A percentile compares a stretch with the other conserved stretches of the same genome.
Conservation (phyloP, 495 filamentous ascomycete species). For the Hypoxylon cercidicola region DNA sequence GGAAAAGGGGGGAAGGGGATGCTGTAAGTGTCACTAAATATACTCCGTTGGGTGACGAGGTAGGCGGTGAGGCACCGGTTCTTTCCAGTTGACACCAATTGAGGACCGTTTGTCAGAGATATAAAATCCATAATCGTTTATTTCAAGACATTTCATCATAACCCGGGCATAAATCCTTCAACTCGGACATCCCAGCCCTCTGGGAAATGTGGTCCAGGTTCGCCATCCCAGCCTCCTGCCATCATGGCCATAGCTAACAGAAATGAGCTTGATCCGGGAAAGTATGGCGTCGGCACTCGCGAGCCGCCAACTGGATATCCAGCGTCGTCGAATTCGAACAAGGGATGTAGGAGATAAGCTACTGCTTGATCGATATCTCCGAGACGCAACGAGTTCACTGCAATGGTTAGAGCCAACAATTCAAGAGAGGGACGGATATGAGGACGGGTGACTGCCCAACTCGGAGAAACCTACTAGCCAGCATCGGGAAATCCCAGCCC, state of each 20-base stretch:
- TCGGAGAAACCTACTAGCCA: conserved; percentile 51
- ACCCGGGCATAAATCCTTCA: conserved; percentile 57
- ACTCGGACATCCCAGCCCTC: conserved; percentile 56
- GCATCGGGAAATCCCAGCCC: conserved; percentile 65
- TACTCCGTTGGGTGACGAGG: too few relatives aligned
- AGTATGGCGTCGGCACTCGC: conserved; percentile 66
- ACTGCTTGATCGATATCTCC: conserved; percentile 59
- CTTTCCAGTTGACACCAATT: too few relatives aligned
- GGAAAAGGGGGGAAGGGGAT: too few relatives aligned
- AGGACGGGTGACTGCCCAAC: neutral
- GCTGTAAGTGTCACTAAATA: too few relatives aligned
- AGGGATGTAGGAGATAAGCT: conserved; percentile 57
- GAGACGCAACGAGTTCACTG: conserved; percentile 58
- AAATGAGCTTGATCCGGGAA: conserved; percentile 59
- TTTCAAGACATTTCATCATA: conserved; percentile 22
- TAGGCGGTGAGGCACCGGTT: too few relatives aligned
- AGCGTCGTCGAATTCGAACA: conserved; percentile 62
- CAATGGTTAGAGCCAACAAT: neutral
- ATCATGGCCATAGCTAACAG: conserved; percentile 65
- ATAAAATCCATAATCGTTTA: neutral
- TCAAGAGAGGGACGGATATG: neutral
- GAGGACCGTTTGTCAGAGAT: neutral
- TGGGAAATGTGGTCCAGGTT: conserved; percentile 55
- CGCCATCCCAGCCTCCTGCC: conserved; percentile 64
- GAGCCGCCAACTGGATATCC: conserved; percentile 63